These are phyloP conservation scores for Salvia rosmarinus DNA, from an alignment of 257 asterid species.

Conservation along the genomic window DNA sequence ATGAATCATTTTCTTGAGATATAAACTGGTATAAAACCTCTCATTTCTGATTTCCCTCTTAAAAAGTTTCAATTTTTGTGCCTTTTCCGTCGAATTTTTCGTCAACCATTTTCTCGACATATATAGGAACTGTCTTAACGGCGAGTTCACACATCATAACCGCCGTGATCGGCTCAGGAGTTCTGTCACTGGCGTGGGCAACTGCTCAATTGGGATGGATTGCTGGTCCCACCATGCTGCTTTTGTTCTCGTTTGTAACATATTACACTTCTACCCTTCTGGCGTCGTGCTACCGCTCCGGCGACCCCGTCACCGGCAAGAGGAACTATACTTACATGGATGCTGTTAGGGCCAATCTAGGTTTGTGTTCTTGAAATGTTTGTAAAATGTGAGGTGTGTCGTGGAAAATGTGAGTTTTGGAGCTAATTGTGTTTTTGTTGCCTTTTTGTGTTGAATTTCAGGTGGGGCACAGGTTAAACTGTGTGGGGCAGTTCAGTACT, in stretches of 20 bases:
- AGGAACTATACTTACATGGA: slow-evolving; percentile 55
- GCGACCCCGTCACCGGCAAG: slow-evolving; percentile 45
- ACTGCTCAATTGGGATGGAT: slow-evolving; percentile 55
- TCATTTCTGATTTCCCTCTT: too few species aligned
- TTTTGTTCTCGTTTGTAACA: slow-evolving; percentile 45
- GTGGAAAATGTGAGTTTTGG: background rate
- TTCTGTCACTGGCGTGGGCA: slow-evolving; percentile 52
- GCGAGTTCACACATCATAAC: slow-evolving; percentile 56
- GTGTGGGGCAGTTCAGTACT: slow-evolving; percentile 51
- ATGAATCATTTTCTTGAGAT: background rate
- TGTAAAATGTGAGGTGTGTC: background rate
- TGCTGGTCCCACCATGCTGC: slow-evolving; percentile 44
- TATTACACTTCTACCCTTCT: slow-evolving; percentile 51
- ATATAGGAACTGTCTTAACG: slow-evolving; percentile 42
- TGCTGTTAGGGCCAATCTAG: slow-evolving; percentile 45
- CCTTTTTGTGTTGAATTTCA: slow-evolving; percentile 30
- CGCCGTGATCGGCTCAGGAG: slow-evolving; percentile 55
- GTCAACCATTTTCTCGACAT: background rate
- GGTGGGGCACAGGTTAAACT: slow-evolving; percentile 47
- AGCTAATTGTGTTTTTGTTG: background rate
- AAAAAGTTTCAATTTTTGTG: slow-evolving; percentile 10
- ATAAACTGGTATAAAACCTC: slow-evolving; percentile 38
- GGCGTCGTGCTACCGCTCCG: slow-evolving; percentile 47
- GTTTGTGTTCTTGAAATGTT: slow-evolving; percentile 21
- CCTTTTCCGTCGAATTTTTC: too few species aligned